Evolutionary conservation across 2,329 filamentous ascomycete genomes (phyloP).

Genomic region (Elsinoe arachidis): DNA sequence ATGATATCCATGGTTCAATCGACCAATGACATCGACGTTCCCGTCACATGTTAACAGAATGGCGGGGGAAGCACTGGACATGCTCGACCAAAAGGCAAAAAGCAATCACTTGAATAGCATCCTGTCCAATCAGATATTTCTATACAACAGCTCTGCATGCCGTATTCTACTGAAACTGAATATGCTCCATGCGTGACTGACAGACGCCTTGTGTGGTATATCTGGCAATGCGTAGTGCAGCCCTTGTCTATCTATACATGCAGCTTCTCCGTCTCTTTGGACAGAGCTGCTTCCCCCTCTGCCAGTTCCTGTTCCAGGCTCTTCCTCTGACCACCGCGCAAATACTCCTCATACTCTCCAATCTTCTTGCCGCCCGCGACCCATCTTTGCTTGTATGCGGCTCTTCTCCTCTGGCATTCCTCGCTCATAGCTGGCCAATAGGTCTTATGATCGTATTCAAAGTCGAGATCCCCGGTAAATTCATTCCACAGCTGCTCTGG

Average conservation of each 20-base stretch:
- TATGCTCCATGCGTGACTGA: not conserved
- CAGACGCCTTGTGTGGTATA: not conserved
- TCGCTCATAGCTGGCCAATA: constrained; percentile 85
- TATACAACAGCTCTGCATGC: not conserved
- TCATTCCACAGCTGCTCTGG: constrained; percentile 71
- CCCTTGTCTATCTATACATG: not conserved
- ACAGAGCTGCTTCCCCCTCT: constrained; percentile 15
- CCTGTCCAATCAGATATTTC: not conserved
- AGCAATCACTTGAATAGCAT: no score
- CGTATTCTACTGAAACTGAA: not conserved
- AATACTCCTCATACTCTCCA: constrained; percentile 78
- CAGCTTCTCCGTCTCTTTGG: constrained; percentile 17
- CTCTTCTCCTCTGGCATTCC: constrained; percentile 58
- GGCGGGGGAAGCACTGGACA: no score
- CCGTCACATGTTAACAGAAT: not conserved
- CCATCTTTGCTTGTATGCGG: constrained; percentile 62
- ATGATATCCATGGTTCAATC: not conserved
- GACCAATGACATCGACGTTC: not conserved
- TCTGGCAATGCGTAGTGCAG: not conserved
- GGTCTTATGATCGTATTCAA: constrained; percentile 77
- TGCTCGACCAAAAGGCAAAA: no score
- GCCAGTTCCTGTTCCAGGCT: constrained; percentile 21
- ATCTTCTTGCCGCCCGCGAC: constrained; percentile 67
- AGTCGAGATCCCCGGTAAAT: constrained; percentile 71
- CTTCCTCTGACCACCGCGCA: constrained; percentile 56